Evolutionary conservation across 73 alveolate species (phyloP), one percentile per base, ranked within the genome.

Genomic region (Symbiodinium pilosum): DNA sequence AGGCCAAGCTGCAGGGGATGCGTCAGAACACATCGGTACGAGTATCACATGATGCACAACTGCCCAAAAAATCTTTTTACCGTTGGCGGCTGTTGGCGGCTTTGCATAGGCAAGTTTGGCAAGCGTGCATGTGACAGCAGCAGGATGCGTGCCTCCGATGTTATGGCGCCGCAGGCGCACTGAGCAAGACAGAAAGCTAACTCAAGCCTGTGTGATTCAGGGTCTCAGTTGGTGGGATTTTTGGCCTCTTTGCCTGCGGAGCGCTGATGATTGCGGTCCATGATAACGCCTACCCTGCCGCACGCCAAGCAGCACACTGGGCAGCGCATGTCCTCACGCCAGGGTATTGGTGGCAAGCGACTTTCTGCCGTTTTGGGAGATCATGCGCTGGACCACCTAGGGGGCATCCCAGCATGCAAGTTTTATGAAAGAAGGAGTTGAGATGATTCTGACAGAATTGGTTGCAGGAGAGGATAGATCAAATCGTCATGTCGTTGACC

Each of bases 131-230:
- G 71, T 28, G 40, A 21, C 26, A 26, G 21, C 26, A 2, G 30
- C 97, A 91, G 97, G 97, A 91, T 91, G 97, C 43, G 97, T 11
- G 87, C 97, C 38, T 69, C 88, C 18, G 97, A 91, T 39, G 81
- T 91, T 39, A 42, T 69, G 87, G 71, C 75, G 71, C 97, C 97
- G 40, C 97, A 91, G 77, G 77, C 77, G 32, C 26, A 8, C 6
- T 32, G n/a, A 56, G 73, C 14, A 56, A 56, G 73, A n/a, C n/a
- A n/a, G n/a, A n/a, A n/a, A 56, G 73, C 73, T 56, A 16, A 32
- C 73, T 3, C 64, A 47, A 47, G 16, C 16, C 64, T 47, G 64
- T 16, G 16, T 47, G 64, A 47, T 7, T 47, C 64, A 47, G 24
- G 64, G 64, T 16, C 64, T 11, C 64, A 11, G 64, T 47, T 7